Evolutionary conservation across 805 yeast genomes (phyloP), one percentile per base, ranked within the genome.

Genomic region (Wickerhamomyces queroliae): DNA sequence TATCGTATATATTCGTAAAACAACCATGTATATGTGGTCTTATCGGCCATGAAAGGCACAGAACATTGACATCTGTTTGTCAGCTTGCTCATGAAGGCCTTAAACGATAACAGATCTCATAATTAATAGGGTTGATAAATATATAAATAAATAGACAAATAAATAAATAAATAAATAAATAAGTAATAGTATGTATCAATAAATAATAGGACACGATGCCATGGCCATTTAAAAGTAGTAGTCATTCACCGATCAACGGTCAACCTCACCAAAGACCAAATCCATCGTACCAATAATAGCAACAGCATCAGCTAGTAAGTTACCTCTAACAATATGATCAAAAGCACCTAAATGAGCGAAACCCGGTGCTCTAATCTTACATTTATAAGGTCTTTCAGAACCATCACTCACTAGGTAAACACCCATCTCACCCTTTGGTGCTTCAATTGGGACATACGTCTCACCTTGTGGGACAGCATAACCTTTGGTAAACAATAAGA

Each of bases 241-340:
- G 19, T 12, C 8, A 24, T 24, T 9, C 12, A 16, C n/a, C 4
- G 15, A 30, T n/a, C 30, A 86, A 69, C 95, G 89, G 69, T 87
- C 95, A 53, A 87, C 95, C 66, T 87, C 95, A 58, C 95, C 95
- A 59, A 87, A 87, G 62, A 87, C 95, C 64, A 87, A 76, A 70
- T 87, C 95, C 95, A 87, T 86, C 44, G 95, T 87, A 69, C 95
- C 95, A 57, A 87, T 85, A 58, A 87, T 87, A 39, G 95, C 95
- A 41, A 87, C 95, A 20, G 93, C 91, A 66, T 87, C 95, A 42
- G 95, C 93, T 61, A 87, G 70, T 67, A 82, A 81, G 63, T 85
- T 85, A 55, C 93, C 91, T 63, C 93, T 79, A 25, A 93, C 72
- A 50, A 87, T 78, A 60, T 83, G 89, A 64, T 87, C 95, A 54